These are phyloP conservation scores for Theileria equi DNA, from an alignment of 169 alveolate genomes.

Conservation along the genomic window DNA sequence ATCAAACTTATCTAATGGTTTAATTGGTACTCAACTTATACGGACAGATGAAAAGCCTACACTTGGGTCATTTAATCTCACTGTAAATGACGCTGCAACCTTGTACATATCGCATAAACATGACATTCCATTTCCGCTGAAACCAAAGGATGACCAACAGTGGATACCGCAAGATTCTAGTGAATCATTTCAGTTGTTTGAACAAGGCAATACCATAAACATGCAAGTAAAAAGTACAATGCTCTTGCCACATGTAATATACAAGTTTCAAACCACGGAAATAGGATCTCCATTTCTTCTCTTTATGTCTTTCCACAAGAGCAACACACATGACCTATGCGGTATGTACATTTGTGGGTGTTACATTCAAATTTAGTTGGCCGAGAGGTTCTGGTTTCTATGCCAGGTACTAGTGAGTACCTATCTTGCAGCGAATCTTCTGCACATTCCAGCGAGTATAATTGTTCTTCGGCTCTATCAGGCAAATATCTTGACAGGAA, in stretches of 20 bases:
- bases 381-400: conserved; percentile 24
- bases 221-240: conserved; percentile 16
- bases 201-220: neutral
- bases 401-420: conserved; percentile 44
- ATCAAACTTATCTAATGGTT: conserved; percentile 63
- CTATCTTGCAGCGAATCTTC: conserved; percentile 51
- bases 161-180: conserved; percentile 53
- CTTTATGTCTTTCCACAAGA: conserved; percentile 26
- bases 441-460: conserved; percentile 39
- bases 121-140: conserved; percentile 43
- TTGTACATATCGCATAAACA: conserved; percentile 64
- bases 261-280: conserved; percentile 35
- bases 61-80: conserved; percentile 42
- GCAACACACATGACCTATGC: conserved; percentile 23
- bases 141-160: conserved; percentile 44
- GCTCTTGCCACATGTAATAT: conserved; percentile 20
- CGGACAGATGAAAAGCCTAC: conserved; percentile 46
- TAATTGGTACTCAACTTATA: conserved; percentile 60
- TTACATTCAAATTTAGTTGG: conserved; percentile 31
- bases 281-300: conserved; percentile 31
- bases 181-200: conserved; percentile 29
- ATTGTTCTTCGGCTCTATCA: conserved; percentile 61
- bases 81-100: conserved; percentile 63
- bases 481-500: conserved; percentile 63
- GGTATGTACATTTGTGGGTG: neutral